Percentiles rank a stretch among this genome's conserved stretches.
phyloP scores from a whole-genome alignment of 768 basidiomycete species.

The Collybia nuda region DNA sequence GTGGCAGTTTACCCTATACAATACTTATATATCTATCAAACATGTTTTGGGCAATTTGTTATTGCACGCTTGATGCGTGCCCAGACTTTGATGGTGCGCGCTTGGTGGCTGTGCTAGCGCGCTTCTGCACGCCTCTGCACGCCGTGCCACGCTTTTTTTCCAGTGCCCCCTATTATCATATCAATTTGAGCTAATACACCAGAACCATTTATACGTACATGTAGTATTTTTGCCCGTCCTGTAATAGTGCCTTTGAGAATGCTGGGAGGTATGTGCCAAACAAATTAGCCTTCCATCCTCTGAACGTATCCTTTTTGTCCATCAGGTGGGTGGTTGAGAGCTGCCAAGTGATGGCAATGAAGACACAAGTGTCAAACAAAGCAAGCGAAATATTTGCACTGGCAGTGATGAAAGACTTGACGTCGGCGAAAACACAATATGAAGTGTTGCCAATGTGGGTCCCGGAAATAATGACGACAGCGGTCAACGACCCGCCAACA shows the following conservation, averaged over 20 bases:
- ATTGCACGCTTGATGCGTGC: too few species aligned
- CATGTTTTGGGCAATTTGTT: too few species aligned
- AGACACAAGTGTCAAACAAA: conserved; percentile 30
- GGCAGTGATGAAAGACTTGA: conserved; percentile 22
- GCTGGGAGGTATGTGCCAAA: conserved; percentile 21
- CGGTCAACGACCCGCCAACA: conserved; percentile 21
- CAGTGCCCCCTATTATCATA: too few species aligned
- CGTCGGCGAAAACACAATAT: conserved; percentile 25
- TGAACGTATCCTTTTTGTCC: conserved; percentile 5
- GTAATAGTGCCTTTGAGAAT: conserved; percentile 23
- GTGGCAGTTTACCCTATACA: too few species aligned
- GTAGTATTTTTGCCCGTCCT: conserved; percentile 34
- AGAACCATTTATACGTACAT: conserved; percentile 17
- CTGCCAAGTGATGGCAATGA: conserved; percentile 32
- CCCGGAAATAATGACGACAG: conserved; percentile 20
- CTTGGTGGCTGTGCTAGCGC: too few species aligned
- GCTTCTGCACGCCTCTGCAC: too few species aligned
- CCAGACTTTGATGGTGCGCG: too few species aligned
- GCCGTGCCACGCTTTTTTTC: too few species aligned
- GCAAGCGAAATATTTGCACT: conserved; percentile 19
- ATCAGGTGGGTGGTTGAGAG: conserved; percentile 8
- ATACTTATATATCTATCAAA: too few species aligned
- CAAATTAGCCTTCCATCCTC: conserved; percentile 11
- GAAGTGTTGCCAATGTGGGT: conserved; percentile 28
- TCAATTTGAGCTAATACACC: too few species aligned